Evolutionary conservation across 2,329 filamentous ascomycete species (phyloP).

Genomic region (Mycocentrospora acerina): DNA sequence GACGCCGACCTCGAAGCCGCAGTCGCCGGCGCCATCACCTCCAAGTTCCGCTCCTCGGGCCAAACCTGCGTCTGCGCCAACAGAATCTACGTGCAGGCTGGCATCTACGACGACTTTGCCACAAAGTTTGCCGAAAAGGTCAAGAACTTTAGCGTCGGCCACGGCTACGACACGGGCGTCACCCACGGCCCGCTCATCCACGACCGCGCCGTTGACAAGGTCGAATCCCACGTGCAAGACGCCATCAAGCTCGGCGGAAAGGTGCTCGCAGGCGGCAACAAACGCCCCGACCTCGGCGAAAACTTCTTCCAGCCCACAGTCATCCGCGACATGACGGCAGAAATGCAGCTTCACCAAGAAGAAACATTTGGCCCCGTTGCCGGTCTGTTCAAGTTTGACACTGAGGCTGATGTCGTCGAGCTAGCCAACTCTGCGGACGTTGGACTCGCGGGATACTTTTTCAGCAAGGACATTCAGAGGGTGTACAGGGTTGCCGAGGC

Average conservation of each 20-base stretch:
- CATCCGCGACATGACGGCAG: slow-evolving; percentile 77
- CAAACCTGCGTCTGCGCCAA: slow-evolving; percentile 89
- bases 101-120: slow-evolving; percentile 75
- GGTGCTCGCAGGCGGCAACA: slow-evolving; percentile 59
- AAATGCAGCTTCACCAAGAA: slow-evolving; percentile 82
- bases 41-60: slow-evolving; percentile 91
- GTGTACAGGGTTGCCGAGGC: slow-evolving; percentile 63
- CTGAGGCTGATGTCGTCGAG: slow-evolving; percentile 82
- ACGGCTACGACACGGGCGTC: slow-evolving; percentile 67
- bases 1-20: slow-evolving; percentile 87
- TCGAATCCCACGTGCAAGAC: slow-evolving; percentile 41
- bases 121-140: slow-evolving; percentile 71
- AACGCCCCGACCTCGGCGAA: slow-evolving; percentile 69
- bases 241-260: slow-evolving; percentile 36
- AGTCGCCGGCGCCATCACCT: slow-evolving; percentile 77
- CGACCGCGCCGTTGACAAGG: slow-evolving; percentile 62
- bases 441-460: slow-evolving; percentile 93
- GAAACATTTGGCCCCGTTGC: slow-evolving; percentile 97
- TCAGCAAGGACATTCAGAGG: slow-evolving; percentile 63
- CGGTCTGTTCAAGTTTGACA: slow-evolving; percentile 83
- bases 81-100: slow-evolving; percentile 75
- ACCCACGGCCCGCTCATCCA: slow-evolving; percentile 88
- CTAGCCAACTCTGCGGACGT: slow-evolving; percentile 82
- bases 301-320: slow-evolving; percentile 94
- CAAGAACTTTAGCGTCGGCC: slow-evolving; percentile 71